Conservation (phyloP, 768 basidiomycete species). For the Mycena rosella region DNA sequence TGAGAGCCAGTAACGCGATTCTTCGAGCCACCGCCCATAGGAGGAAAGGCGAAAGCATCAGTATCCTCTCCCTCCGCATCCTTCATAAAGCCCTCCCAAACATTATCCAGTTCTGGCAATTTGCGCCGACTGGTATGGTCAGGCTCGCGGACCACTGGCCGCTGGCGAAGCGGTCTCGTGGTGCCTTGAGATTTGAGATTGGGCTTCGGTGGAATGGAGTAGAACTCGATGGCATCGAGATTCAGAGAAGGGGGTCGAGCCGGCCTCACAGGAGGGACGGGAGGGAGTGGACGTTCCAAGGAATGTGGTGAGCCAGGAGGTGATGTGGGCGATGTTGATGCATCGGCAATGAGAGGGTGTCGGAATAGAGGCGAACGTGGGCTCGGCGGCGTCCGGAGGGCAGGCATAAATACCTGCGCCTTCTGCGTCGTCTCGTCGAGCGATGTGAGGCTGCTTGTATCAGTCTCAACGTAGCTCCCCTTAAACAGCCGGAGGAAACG, state of each 20-base stretch:
- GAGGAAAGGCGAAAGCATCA: conserved; percentile 1
- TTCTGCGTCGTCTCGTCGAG: neutral
- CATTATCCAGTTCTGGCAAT: conserved; percentile 43
- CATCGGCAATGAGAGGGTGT: conserved; percentile 39
- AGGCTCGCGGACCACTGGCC: conserved; percentile 24
- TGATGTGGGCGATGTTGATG: neutral
- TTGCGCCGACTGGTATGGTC: conserved; percentile 20
- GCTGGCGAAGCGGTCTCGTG: conserved; percentile 6
- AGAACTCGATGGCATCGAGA: conserved; percentile 18
- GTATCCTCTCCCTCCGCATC: conserved; percentile 38
- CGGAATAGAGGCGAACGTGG: conserved; percentile 36
- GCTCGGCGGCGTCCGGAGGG: conserved; percentile 4
- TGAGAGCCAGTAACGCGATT: neutral
- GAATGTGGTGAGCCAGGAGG: conserved; percentile 20
- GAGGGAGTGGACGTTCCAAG: conserved; percentile 28
- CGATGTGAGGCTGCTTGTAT: conserved; percentile 16
- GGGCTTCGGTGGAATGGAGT: neutral
- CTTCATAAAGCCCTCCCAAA: conserved; percentile 46
- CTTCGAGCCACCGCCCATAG: neutral
- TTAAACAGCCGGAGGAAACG: conserved; percentile 30
- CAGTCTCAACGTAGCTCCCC: conserved; percentile 11
- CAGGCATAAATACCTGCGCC: neutral
- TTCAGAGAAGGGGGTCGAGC: conserved; percentile 48
- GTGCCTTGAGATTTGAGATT: neutral
- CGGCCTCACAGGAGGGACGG: conserved; percentile 41